Base-by-base conservation (phyloP, 2,329 filamentous ascomycete species). In the Davidsoniella australis region DNA sequence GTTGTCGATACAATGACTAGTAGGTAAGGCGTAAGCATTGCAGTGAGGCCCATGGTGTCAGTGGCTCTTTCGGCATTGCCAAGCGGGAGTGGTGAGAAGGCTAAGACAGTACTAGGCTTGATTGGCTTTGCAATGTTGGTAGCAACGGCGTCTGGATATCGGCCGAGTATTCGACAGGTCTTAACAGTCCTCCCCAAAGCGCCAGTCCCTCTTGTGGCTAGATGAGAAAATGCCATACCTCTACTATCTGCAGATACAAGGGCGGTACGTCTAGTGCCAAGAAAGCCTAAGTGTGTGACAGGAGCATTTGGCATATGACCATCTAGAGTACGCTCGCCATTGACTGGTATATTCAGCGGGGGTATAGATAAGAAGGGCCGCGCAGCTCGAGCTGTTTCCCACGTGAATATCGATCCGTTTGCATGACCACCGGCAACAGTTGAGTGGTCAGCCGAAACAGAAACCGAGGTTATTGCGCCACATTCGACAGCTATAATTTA, bases 201-300 rank as follows among this genome's bases (percentile, higher is more conserved):
- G 3, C 91, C 91, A 37, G 93, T 81, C 1, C 91, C 93, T 57
- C 93, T 75, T 8, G 86, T 94, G 8, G 91, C 93, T 8, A 98
- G 73, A 64, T 98, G 93, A 2, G 91, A 95, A 62, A 98, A 98
- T 0, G 91, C 89, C 93, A 98, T 98, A 17, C 93, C 91, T 45
- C 78, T 78, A 58, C 94, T 85, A 63, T 98, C 88, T 2, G 91
- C 91, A 3, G 91, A 98, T 9, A 96, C 88, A 4, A 98, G 70
- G 3, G 93, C 91, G 12, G 91, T 98, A 58, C 91, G 88, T 52
- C 93, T 75, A 2, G 85, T 95, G 6, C 89, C 91, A 5, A 98
- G 70, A 60, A 98, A 98, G 0, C 89, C 91, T n/a, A 98, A 66
- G 63, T 98, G 88, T 5, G 91, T 78, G 41, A 98, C 77, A 2